phyloP scores from a whole-genome alignment of 1,284 basidiomycete genomes.

The Abortiporus biennis region DNA sequence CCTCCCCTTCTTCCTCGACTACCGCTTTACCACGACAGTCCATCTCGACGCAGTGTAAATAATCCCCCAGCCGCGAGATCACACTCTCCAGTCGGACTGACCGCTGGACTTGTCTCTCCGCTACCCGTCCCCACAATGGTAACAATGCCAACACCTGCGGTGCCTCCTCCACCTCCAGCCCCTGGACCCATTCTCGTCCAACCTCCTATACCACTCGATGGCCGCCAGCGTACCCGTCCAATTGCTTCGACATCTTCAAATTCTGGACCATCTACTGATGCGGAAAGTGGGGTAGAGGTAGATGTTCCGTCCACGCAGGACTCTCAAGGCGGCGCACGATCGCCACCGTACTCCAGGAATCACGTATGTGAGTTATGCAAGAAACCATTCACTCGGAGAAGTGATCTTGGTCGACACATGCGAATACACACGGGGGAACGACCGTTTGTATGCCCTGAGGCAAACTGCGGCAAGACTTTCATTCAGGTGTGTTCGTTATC shows the following conservation, averaged over 20 bases:
- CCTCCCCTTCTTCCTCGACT: too few relatives aligned
- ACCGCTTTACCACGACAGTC: too few relatives aligned
- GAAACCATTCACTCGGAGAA: constrained; percentile 71
- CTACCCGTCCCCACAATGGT: too few relatives aligned
- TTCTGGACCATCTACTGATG: constrained; percentile 17
- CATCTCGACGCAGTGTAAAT: too few relatives aligned
- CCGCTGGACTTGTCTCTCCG: too few relatives aligned
- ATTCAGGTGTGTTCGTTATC: constrained; percentile 56
- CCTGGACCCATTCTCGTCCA: constrained; percentile 5
- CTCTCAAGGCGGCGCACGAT: constrained; percentile 9
- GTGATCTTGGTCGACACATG: constrained; percentile 74
- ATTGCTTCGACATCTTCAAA: constrained; percentile 43
- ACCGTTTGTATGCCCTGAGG: constrained; percentile 67
- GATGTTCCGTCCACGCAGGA: not conserved
- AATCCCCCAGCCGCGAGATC: too few relatives aligned
- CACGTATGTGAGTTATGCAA: constrained; percentile 60
- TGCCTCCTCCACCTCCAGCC: constrained; percentile 12
- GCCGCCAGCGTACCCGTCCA: constrained; percentile 21
- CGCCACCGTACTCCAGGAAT: constrained; percentile 14
- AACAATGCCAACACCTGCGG: too few relatives aligned
- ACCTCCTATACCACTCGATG: constrained; percentile 1
- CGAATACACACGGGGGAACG: constrained; percentile 88
- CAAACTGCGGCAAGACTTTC: constrained; percentile 77
- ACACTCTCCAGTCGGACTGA: too few relatives aligned
- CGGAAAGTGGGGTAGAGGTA: constrained; percentile 17